Conservation (phyloP, 2,329 filamentous ascomycete species). For the Aspergillus pseudoglaucus region DNA sequence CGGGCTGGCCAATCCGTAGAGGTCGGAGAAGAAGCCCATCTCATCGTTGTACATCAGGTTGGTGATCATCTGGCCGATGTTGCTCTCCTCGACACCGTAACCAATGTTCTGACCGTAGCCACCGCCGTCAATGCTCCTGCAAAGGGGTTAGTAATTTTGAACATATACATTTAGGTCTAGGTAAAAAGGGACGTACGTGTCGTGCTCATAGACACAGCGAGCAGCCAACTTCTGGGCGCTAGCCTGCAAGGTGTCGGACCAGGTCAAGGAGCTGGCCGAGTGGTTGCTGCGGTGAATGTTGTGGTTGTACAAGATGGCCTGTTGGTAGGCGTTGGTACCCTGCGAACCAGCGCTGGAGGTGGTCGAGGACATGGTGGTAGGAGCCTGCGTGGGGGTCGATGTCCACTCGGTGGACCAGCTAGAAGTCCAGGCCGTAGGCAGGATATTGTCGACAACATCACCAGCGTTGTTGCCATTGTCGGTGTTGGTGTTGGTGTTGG, state of each 20-base stretch:
- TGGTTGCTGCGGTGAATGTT: slow-evolving; percentile 83
- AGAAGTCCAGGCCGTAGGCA: neutral
- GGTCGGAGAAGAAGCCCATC: slow-evolving; percentile 48
- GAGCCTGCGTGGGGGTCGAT: slow-evolving; percentile 11
- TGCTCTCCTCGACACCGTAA: slow-evolving; percentile 51
- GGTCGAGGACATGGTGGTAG: slow-evolving; percentile 16
- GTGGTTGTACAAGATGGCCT: slow-evolving; percentile 60
- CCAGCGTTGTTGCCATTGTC: neutral
- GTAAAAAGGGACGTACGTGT: slow-evolving; percentile 57
- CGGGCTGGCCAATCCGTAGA: slow-evolving; percentile 57
- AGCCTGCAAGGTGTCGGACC: slow-evolving; percentile 57
- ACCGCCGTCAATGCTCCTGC: slow-evolving; percentile 48
- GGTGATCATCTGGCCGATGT: slow-evolving; percentile 63
- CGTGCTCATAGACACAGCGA: slow-evolving; percentile 66
- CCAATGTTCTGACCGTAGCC: slow-evolving; percentile 92
- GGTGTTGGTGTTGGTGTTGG: neutral
- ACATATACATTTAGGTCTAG: slow-evolving; percentile 23
- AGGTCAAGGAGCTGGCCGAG: slow-evolving; percentile 58
- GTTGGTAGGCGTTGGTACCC: slow-evolving; percentile 26
- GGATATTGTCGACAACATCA: neutral
- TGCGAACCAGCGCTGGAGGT: slow-evolving; percentile 39
- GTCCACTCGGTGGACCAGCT: slow-evolving; percentile 7
- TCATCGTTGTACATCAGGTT: slow-evolving; percentile 88
- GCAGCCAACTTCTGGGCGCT: slow-evolving; percentile 60
- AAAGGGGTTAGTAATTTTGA: slow-evolving; percentile 1